Conservation (phyloP, 352 stramenopile species). For the Phytophthora chlamydospora region DNA sequence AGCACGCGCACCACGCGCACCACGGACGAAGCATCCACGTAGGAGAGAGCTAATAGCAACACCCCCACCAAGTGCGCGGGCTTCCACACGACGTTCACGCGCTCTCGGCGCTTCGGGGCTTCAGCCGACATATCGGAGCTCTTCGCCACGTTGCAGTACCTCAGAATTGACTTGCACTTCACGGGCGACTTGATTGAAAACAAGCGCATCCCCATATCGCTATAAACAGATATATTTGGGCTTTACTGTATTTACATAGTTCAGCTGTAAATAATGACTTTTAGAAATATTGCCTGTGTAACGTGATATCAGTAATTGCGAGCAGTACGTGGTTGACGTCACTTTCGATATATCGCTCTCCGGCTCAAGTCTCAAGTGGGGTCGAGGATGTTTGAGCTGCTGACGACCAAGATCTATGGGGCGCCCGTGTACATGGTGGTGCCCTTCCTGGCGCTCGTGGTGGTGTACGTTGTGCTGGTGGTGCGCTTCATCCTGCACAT, state of each 20-base stretch:
- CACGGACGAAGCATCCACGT: conserved; percentile 43
- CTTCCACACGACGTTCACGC: conserved; percentile 44
- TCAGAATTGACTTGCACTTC: no score
- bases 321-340: conserved; percentile 19
- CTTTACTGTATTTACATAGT: background rate
- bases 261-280: background rate
- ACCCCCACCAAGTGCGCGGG: conserved; percentile 53
- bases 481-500: conserved; percentile 75
- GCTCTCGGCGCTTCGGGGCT: conserved; percentile 29
- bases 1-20: conserved; percentile 45
- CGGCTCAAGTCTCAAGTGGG: conserved; percentile 2
- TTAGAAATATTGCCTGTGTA: background rate
- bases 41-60: conserved; percentile 56
- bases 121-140: conserved; percentile 15
- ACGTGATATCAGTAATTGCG: background rate
- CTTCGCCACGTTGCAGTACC: conserved; percentile 4
- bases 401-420: conserved; percentile 59
- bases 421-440: conserved; percentile 67
- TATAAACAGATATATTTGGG: background rate
- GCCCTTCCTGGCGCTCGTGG: conserved; percentile 44
- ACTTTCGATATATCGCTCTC: conserved; percentile 20
- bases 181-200: conserved; percentile 13
- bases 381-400: conserved; percentile 24
- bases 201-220: conserved; percentile 7
- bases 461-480: conserved; percentile 65